These are phyloP conservation scores for Clohesyomyces aquaticus DNA, from an alignment of 495 filamentous ascomycete genomes.

Conservation along the genomic window DNA sequence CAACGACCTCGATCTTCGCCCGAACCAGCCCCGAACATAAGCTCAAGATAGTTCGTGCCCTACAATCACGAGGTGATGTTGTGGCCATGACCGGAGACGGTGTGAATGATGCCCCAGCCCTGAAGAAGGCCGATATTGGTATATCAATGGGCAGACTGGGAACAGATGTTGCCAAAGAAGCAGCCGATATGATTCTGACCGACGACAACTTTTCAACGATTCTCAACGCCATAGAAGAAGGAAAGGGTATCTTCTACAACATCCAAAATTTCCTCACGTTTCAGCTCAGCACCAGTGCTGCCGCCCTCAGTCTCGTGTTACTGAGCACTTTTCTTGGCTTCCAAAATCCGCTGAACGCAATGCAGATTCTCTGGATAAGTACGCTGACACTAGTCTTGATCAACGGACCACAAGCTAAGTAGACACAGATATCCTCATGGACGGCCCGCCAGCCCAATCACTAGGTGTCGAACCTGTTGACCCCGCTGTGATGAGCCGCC, in stretches of 20 bases:
- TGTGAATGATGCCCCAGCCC: constrained; percentile 94
- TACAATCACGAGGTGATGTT: constrained; percentile 92
- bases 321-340: constrained; percentile 89
- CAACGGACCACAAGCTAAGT: constrained; percentile 16
- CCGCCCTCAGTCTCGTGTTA: constrained; percentile 87
- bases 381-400: constrained; percentile 47
- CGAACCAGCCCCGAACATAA: constrained; percentile 97
- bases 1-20: constrained; percentile 89
- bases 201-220: constrained; percentile 99
- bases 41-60: constrained; percentile 89
- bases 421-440: constrained; percentile 93
- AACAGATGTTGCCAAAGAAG: constrained; percentile 97
- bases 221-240: constrained; percentile 93
- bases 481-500: constrained; percentile 88
- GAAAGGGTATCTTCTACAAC: constrained; percentile 99
- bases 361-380: constrained; percentile 99
- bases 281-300: constrained; percentile 95
- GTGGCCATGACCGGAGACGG: constrained; percentile 99
- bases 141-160: constrained; percentile 95
- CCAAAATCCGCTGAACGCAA: constrained; percentile 92
- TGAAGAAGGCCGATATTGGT: constrained; percentile 97
- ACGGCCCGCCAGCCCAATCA: constrained; percentile 95
- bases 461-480: constrained; percentile 96
- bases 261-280: constrained; percentile 99
- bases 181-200: constrained; percentile 98